Evolutionary conservation across 768 basidiomycete species (phyloP).

Genomic region (Tulasnella calospora): DNA sequence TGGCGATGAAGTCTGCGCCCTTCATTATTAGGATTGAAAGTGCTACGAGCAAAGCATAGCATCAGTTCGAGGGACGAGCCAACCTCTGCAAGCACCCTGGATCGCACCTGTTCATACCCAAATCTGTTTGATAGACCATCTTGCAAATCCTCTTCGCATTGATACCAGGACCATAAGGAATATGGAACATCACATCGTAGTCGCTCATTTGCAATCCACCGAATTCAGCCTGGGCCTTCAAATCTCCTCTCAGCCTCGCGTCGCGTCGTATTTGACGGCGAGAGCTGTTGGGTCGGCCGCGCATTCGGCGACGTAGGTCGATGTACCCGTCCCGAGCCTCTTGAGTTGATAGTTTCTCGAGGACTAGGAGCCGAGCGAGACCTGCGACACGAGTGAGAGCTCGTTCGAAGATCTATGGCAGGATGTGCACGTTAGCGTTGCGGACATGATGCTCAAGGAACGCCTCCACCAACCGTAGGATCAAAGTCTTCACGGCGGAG

Average conservation of each 20-base stretch:
- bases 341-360: slow-evolving; percentile 51
- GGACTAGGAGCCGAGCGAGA: slow-evolving; percentile 55
- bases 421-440: background rate
- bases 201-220: slow-evolving; percentile 52
- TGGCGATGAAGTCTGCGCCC: slow-evolving; percentile 56
- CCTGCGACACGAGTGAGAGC: slow-evolving; percentile 55
- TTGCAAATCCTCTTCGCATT: slow-evolving; percentile 53
- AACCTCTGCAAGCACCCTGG: too few species aligned
- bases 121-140: slow-evolving; percentile 53
- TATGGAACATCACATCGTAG: slow-evolving; percentile 54
- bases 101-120: slow-evolving; percentile 23
- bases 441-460: background rate
- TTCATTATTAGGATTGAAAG: slow-evolving; percentile 61
- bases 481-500: slow-evolving; percentile 51
- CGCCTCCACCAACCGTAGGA: slow-evolving; percentile 47
- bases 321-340: slow-evolving; percentile 47
- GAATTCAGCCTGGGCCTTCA: slow-evolving; percentile 45
- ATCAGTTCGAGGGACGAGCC: background rate
- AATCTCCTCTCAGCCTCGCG: slow-evolving; percentile 45
- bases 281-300: slow-evolving; percentile 43
- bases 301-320: slow-evolving; percentile 46
- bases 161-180: slow-evolving; percentile 60
- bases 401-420: slow-evolving; percentile 54
- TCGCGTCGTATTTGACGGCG: slow-evolving; percentile 36
- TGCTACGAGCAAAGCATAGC: slow-evolving; percentile 34